Evolutionary conservation across 768 basidiomycete genomes (phyloP).

Genomic region (Boletus speciosus): DNA sequence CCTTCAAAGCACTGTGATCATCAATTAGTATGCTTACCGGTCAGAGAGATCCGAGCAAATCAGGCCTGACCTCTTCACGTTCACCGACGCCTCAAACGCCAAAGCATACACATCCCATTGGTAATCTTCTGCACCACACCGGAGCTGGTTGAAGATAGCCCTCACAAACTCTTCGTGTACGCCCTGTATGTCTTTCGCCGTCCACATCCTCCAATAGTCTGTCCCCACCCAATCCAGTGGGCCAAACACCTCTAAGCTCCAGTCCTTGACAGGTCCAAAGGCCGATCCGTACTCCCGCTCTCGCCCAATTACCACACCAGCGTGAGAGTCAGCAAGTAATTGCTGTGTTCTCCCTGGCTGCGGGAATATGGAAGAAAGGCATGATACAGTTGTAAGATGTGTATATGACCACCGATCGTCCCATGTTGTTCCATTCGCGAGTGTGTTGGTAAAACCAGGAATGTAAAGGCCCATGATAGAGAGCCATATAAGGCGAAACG

Average conservation of each 20-base stretch:
- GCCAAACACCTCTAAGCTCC: slow-evolving; percentile 52
- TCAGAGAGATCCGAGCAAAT: background rate
- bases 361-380: slow-evolving; percentile 55
- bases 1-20: slow-evolving; percentile 55
- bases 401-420: slow-evolving; percentile 68
- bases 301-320: slow-evolving; percentile 64
- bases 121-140: slow-evolving; percentile 44
- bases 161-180: slow-evolving; percentile 51
- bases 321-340: slow-evolving; percentile 55
- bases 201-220: slow-evolving; percentile 42
- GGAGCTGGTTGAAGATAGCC: slow-evolving; percentile 56
- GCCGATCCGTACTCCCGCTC: slow-evolving; percentile 58
- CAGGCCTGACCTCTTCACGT: slow-evolving; percentile 51
- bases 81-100: slow-evolving; percentile 63
- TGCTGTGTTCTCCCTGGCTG: slow-evolving; percentile 25
- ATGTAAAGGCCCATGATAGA: slow-evolving; percentile 67
- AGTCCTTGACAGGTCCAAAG: slow-evolving; percentile 68
- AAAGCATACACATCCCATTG: slow-evolving; percentile 66
- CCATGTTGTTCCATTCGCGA: slow-evolving; percentile 43
- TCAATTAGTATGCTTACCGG: slow-evolving; percentile 8
- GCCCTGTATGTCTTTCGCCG: slow-evolving; percentile 44
- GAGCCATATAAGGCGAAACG: slow-evolving; percentile 68
- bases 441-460: slow-evolving; percentile 54
- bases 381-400: slow-evolving; percentile 42
- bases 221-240: slow-evolving; percentile 49